Evolutionary conservation across 2,329 filamentous ascomycete genomes (phyloP).

Genomic region (Elsinoe batatas): DNA sequence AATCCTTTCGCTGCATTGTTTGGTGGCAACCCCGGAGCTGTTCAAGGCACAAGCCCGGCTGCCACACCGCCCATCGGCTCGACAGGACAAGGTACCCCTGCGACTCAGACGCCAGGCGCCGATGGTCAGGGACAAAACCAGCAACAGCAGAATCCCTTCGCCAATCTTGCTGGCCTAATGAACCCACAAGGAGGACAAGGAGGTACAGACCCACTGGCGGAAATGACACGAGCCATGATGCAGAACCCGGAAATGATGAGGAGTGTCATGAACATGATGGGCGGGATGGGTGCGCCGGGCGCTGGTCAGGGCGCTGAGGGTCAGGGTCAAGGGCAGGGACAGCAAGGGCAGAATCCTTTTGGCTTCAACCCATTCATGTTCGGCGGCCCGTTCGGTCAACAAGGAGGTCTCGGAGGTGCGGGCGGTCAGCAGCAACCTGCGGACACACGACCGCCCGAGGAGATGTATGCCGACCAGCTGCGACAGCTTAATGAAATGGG

Average conservation of each 20-base stretch:
- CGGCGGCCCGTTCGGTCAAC: slow-evolving; percentile 24
- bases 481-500: slow-evolving; percentile 97
- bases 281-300: slow-evolving; percentile 35
- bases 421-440: slow-evolving; percentile 33
- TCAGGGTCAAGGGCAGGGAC: slow-evolving; percentile 21
- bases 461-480: slow-evolving; percentile 81
- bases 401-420: slow-evolving; percentile 25
- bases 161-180: slow-evolving; percentile 46
- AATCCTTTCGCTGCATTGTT: slow-evolving; percentile 57
- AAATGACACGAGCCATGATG: slow-evolving; percentile 39
- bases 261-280: slow-evolving; percentile 45
- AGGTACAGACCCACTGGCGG: slow-evolving; percentile 40
- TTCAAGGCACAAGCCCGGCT: slow-evolving; percentile 28
- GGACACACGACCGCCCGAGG: slow-evolving; percentile 85
- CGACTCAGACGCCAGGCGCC: slow-evolving; percentile 18
- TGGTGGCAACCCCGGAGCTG: slow-evolving; percentile 26
- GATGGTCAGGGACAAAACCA: slow-evolving; percentile 19
- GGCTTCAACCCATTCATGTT: slow-evolving; percentile 38
- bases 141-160: slow-evolving; percentile 55
- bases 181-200: slow-evolving; percentile 18
- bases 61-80: slow-evolving; percentile 22
- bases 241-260: slow-evolving; percentile 50
- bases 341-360: slow-evolving; percentile 29
- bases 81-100: slow-evolving; percentile 26
- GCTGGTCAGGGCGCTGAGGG: slow-evolving; percentile 23